phyloP scores from a whole-genome alignment of 2,329 filamentous ascomycete genomes.

The Exophiala calicioides region DNA sequence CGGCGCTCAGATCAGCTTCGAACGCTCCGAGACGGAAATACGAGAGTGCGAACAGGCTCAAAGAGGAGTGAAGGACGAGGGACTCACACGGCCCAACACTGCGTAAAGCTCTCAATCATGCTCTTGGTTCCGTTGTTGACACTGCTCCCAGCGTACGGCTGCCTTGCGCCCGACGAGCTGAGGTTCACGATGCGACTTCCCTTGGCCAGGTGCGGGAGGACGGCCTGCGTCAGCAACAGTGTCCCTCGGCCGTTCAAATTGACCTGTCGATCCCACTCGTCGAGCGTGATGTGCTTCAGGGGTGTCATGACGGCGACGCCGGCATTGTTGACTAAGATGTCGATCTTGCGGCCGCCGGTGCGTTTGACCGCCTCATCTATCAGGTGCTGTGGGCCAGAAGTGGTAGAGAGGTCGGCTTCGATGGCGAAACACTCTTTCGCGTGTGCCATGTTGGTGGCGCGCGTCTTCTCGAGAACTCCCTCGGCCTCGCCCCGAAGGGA shows the following conservation, averaged over 20 bases:
- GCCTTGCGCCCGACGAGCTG: slow-evolving; percentile 17
- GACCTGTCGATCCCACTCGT: slow-evolving; percentile 47
- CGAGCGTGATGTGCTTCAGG: slow-evolving; percentile 39
- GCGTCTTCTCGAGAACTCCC: slow-evolving; percentile 5
- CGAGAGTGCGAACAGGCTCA: background rate
- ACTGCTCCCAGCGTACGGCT: slow-evolving; percentile 33
- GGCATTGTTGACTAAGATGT: slow-evolving; percentile 21
- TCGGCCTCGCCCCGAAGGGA: slow-evolving; percentile 7
- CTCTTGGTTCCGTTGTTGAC: slow-evolving; percentile 54
- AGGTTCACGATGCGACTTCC: slow-evolving; percentile 45
- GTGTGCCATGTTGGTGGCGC: slow-evolving; percentile 3
- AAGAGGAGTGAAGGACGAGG: background rate
- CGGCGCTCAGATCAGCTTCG: background rate
- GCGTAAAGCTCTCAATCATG: slow-evolving; percentile 53
- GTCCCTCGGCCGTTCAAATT: slow-evolving; percentile 50
- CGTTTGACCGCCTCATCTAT: slow-evolving; percentile 9
- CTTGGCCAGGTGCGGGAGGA: slow-evolving; percentile 36
- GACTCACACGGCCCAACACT: slow-evolving; percentile 40
- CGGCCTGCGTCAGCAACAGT: slow-evolving; percentile 43
- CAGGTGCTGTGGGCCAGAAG: slow-evolving; percentile 9
- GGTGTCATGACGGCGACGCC: slow-evolving; percentile 6
- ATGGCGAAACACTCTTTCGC: slow-evolving; percentile 8
- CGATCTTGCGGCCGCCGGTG: slow-evolving; percentile 11
- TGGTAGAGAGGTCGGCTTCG: slow-evolving; percentile 14
- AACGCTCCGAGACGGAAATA: background rate